phyloP scores from a whole-genome alignment of 192 early-diverging fungal species.

The Mortierella hygrophila region DNA sequence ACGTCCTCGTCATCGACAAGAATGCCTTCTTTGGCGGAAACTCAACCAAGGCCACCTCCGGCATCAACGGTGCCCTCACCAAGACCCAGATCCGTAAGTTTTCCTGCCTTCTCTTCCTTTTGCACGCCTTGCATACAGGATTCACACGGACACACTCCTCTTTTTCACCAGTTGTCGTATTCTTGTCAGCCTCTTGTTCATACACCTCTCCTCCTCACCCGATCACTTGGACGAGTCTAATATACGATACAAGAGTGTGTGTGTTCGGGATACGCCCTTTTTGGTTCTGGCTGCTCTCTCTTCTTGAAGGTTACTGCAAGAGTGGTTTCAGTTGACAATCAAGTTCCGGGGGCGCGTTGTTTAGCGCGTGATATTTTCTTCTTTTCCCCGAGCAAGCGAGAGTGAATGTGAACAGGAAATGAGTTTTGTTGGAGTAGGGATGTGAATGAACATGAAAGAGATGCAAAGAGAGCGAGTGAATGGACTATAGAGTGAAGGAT shows the following conservation, averaged over 20 bases:
- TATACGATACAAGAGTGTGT: background rate
- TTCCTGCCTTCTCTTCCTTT: background rate
- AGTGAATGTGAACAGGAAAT: background rate
- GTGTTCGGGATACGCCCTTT: background rate
- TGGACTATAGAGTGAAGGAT: background rate
- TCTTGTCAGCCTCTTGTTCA: background rate
- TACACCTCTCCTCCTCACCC: background rate
- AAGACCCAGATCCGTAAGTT: conserved; percentile 77
- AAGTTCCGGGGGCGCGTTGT: conserved; percentile 4
- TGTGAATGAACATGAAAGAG: background rate
- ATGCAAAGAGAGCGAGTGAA: background rate
- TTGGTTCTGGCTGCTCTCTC: background rate
- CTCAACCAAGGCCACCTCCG: conserved; percentile 98
- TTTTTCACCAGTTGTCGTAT: background rate
- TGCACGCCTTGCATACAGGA: background rate
- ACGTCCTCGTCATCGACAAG: conserved; percentile 88
- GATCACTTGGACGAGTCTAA: background rate
- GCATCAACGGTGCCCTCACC: conserved; percentile 96
- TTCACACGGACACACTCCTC: no score
- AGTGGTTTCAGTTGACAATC: conserved; percentile 4
- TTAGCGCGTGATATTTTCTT: background rate
- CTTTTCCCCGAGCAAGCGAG: background rate
- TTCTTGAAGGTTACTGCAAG: background rate
- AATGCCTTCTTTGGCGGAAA: conserved; percentile 94
- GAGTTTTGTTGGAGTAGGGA: background rate